Conservation (phyloP, 2,329 filamentous ascomycete species). For the Clonostachys sp. region DNA sequence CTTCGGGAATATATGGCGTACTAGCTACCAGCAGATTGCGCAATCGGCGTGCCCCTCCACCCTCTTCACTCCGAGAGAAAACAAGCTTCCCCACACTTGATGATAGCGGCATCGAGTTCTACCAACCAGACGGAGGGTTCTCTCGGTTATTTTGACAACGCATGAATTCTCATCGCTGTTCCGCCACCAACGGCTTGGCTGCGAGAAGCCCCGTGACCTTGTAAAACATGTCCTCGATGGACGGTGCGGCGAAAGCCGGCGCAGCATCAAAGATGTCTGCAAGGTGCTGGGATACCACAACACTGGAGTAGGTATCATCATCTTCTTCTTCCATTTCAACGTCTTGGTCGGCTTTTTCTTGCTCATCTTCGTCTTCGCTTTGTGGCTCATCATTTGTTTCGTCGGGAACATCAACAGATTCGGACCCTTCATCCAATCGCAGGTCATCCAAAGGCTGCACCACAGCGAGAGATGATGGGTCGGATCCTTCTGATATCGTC, state of each 20-base stretch:
- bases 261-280: conserved; percentile 67
- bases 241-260: conserved; percentile 64
- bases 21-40: too few species aligned
- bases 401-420: conserved; percentile 27
- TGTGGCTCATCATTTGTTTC: conserved; percentile 29
- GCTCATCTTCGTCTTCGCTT: conserved; percentile 34
- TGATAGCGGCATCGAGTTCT: too few species aligned
- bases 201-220: conserved; percentile 60
- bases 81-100: too few species aligned
- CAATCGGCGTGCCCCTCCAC: too few species aligned
- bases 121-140: too few species aligned
- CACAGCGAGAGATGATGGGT: conserved; percentile 44
- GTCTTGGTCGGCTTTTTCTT: conserved; percentile 31
- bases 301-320: conserved; percentile 30
- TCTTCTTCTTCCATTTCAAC: conserved; percentile 41
- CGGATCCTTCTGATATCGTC: conserved; percentile 54
- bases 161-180: conserved; percentile 2
- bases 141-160: too few species aligned
- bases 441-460: conserved; percentile 53
- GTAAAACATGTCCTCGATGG: conserved; percentile 72
- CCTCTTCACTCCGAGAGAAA: too few species aligned
- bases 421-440: conserved; percentile 32
- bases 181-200: conserved; percentile 39
- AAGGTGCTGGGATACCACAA: conserved; percentile 64
- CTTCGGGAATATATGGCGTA: too few species aligned